phyloP scores from a whole-genome alignment of 1,139 yeast species.

The Scheffersomyces stambukii region DNA sequence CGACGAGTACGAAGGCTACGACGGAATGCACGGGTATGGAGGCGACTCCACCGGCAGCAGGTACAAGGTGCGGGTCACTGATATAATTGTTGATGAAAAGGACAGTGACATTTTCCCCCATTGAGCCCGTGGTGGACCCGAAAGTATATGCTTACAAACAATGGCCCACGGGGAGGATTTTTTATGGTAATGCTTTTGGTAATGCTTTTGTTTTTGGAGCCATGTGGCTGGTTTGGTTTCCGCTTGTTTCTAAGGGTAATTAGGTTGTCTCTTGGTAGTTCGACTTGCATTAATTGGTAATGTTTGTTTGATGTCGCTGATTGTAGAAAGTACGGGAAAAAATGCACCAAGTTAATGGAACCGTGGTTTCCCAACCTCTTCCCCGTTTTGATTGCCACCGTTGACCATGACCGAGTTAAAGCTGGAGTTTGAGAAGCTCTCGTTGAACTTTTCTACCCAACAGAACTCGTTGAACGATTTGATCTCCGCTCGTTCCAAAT shows the following conservation, averaged over 20 bases:
- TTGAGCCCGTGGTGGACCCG: too few species aligned
- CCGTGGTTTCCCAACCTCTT: conserved; percentile 3
- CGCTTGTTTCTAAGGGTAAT: not conserved
- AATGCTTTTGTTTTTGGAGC: not conserved
- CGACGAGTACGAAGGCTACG: conserved; percentile 17
- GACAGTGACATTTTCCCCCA: conserved; percentile 24
- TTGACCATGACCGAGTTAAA: conserved; percentile 21
- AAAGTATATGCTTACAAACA: too few species aligned
- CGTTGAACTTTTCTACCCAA: conserved; percentile 33
- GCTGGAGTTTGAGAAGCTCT: conserved; percentile 37
- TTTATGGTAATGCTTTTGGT: too few species aligned
- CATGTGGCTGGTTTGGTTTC: not conserved
- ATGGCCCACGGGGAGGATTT: not conserved
- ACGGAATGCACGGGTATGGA: conserved; percentile 17
- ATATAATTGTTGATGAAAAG: conserved; percentile 44
- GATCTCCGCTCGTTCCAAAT: conserved; percentile 58
- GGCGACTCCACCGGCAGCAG: conserved; percentile 23
- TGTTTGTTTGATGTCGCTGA: not conserved
- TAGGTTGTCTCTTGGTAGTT: conserved; percentile 1
- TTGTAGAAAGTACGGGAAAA: not conserved
- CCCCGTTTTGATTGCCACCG: conserved; percentile 3
- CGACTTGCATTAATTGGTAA: not conserved
- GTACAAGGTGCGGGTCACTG: conserved; percentile 50
- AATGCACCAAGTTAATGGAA: too few species aligned
- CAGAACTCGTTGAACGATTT: conserved; percentile 41